A percentile compares a stretch with the other conserved stretches of the same genome.
phyloP scores from a whole-genome alignment of 2,329 filamentous ascomycete species.

The Verticillium nonalfalfae region DNA sequence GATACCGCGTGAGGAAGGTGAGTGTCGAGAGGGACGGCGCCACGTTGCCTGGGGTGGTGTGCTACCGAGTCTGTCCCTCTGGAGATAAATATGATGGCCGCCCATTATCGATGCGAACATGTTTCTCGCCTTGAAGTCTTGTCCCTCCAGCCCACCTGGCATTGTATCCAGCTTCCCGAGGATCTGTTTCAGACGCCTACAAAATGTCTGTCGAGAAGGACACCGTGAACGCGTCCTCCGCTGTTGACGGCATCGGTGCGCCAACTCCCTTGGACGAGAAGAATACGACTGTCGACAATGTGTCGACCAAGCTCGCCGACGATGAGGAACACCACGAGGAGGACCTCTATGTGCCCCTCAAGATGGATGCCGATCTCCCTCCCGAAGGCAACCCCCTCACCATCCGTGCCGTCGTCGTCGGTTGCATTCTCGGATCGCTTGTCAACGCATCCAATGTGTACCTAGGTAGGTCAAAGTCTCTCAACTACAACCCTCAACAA shows the following conservation, averaged over 20 bases:
- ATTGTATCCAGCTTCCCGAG: background rate
- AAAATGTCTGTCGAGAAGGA: constrained; percentile 1
- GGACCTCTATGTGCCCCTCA: constrained; percentile 32
- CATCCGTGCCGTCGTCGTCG: constrained; percentile 46
- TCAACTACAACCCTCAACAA: background rate
- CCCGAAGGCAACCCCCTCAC: constrained; percentile 46
- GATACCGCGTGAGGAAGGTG: background rate
- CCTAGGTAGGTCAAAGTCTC: constrained; percentile 33
- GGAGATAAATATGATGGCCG: background rate
- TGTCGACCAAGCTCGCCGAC: constrained; percentile 17
- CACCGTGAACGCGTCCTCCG: background rate
- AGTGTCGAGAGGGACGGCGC: background rate
- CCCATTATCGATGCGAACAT: background rate
- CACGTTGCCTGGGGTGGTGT: background rate
- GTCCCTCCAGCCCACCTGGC: background rate
- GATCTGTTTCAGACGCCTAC: background rate
- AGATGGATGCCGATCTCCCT: constrained; percentile 25
- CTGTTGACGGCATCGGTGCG: background rate
- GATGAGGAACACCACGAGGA: constrained; percentile 21
- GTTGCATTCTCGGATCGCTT: constrained; percentile 49
- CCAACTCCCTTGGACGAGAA: background rate
- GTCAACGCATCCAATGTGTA: constrained; percentile 59
- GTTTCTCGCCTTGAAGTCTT: background rate
- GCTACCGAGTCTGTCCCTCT: background rate
- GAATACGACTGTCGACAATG: background rate